phyloP scores from a whole-genome alignment of 2,329 filamentous ascomycete genomes.

The Diaporthe ilicicola region DNA sequence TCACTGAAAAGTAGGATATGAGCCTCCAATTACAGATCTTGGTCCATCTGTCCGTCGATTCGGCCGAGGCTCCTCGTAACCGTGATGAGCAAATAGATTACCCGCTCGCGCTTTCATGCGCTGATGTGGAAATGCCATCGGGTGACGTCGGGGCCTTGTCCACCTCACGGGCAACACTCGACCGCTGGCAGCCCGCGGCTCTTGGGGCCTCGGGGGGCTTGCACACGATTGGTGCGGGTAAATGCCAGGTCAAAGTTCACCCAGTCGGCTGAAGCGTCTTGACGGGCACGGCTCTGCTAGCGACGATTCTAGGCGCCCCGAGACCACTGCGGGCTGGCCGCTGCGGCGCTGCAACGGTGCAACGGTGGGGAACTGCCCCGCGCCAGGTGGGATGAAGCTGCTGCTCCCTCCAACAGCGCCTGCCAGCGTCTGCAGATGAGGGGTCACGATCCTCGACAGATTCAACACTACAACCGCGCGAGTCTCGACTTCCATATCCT shows the following conservation, averaged over 20 bases:
- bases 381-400: constrained; percentile 2
- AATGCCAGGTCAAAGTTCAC: not conserved
- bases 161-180: constrained; percentile 14
- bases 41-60: not conserved
- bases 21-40: not conserved
- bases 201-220: not conserved
- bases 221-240: constrained; percentile 18
- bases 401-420: constrained; percentile 1
- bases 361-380: constrained; percentile 2
- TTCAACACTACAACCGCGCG: constrained; percentile 3
- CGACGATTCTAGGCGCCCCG: not conserved
- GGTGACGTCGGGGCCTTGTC: constrained; percentile 19
- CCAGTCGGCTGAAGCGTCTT: not conserved
- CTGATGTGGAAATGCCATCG: not conserved
- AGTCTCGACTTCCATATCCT: not conserved
- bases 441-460: constrained; percentile 19
- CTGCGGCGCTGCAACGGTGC: not conserved
- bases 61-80: not conserved
- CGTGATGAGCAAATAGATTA: constrained; percentile 10
- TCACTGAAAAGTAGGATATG: not conserved
- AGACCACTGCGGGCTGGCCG: not conserved
- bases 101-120: constrained; percentile 5
- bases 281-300: constrained; percentile 1
- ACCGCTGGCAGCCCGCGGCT: not conserved
- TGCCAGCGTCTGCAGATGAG: not conserved